Evolutionary conservation across 164 flowering plant genomes (phyloP).

Genomic region (Stephania yunnanensis): DNA sequence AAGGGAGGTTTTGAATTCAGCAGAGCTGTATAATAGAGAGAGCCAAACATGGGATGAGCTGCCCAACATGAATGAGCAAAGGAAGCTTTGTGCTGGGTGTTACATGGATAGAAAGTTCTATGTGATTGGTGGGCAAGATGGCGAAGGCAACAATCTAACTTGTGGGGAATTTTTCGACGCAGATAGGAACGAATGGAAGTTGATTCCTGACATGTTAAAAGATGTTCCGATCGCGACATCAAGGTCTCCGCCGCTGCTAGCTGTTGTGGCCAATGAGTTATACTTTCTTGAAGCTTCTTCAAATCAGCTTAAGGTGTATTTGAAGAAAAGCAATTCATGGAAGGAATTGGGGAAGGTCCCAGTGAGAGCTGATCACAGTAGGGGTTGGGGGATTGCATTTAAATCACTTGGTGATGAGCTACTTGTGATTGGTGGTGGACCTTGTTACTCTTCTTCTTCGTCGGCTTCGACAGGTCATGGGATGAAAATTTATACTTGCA

Average conservation of each 20-base stretch:
- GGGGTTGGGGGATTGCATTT: conserved; percentile 93
- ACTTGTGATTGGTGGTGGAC: conserved; percentile 65
- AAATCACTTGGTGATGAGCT: conserved; percentile 70
- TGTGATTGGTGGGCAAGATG: conserved; percentile 66
- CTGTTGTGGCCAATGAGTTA: conserved; percentile 70
- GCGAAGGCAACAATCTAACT: conserved; percentile 34
- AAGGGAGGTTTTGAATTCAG: conserved; percentile 37
- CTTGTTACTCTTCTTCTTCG: conserved; percentile 4
- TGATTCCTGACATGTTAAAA: conserved; percentile 56
- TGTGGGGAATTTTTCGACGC: conserved; percentile 64
- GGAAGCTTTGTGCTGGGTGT: conserved; percentile 64
- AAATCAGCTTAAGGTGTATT: conserved; percentile 53
- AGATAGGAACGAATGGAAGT: conserved; percentile 42
- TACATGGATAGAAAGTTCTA: conserved; percentile 70
- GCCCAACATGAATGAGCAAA: conserved; percentile 43
- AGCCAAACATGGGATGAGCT: conserved; percentile 48
- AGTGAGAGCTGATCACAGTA: conserved; percentile 51
- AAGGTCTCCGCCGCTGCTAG: conserved; percentile 75
- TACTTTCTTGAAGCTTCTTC: conserved; percentile 62
- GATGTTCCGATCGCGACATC: conserved; percentile 30
- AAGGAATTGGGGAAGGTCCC: conserved; percentile 61
- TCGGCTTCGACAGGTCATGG: conserved; percentile 22
- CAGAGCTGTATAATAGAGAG: conserved; percentile 54
- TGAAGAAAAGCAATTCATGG: conserved; percentile 61
- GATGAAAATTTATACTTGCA: conserved; percentile 54